A percentile compares a stretch with the other conserved stretches of the same genome.
phyloP scores from a whole-genome alignment of 1,284 basidiomycete genomes.

The Pisolithus thermaeus region DNA sequence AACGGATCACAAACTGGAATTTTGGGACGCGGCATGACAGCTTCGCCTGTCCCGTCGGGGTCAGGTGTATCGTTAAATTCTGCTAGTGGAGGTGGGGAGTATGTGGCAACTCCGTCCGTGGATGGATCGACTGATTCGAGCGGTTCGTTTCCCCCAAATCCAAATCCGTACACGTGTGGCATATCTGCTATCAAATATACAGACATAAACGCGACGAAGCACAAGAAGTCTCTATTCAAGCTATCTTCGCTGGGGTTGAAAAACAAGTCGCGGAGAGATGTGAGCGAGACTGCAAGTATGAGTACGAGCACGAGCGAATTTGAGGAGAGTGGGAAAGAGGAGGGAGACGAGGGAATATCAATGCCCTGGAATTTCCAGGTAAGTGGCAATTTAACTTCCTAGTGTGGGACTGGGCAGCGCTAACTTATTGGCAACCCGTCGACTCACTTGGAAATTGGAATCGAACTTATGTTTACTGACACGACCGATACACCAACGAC shows the following conservation, averaged over 20 bases:
- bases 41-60: slow-evolving; percentile 18
- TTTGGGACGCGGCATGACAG: slow-evolving; percentile 3
- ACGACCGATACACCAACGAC: background rate
- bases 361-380: slow-evolving; percentile 73
- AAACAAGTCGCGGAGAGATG: slow-evolving; percentile 36
- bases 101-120: slow-evolving; percentile 23
- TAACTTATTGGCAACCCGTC: background rate
- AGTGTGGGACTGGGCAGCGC: no score
- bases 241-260: slow-evolving; percentile 18
- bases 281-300: slow-evolving; percentile 13
- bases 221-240: slow-evolving; percentile 25
- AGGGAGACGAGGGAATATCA: slow-evolving; percentile 59
- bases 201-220: slow-evolving; percentile 5
- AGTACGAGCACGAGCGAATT: slow-evolving; percentile 14
- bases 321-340: slow-evolving; percentile 20
- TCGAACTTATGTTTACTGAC: background rate
- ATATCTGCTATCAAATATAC: background rate
- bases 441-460: background rate
- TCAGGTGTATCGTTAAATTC: slow-evolving; percentile 30
- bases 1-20: background rate
- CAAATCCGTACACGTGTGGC: slow-evolving; percentile 3
- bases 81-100: slow-evolving; percentile 7
- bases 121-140: slow-evolving; percentile 25
- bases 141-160: slow-evolving; percentile 13
- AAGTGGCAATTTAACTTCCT: slow-evolving; percentile 15